These are phyloP conservation scores for Mallotus japonicus DNA, from an alignment of 441 rosid genomes.

Conservation along the genomic window DNA sequence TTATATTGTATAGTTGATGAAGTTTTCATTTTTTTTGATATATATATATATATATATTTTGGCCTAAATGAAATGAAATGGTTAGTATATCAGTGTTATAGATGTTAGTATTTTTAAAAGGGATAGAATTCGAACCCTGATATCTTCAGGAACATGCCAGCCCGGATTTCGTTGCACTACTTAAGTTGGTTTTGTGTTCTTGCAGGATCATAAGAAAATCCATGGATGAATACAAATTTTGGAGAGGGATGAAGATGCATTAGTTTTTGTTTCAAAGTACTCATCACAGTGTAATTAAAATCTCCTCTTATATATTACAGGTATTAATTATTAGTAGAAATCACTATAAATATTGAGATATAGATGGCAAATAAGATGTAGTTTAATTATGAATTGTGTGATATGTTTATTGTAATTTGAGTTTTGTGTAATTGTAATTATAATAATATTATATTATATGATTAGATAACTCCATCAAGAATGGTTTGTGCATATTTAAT, in stretches of 20 bases:
- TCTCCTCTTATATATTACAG: not conserved
- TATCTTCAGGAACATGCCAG: too few species aligned
- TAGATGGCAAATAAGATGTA: constrained; percentile 3
- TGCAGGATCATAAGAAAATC: constrained; percentile 32
- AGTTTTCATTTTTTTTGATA: too few species aligned
- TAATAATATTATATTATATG: not conserved
- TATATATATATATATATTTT: too few species aligned
- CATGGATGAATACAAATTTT: constrained; percentile 28
- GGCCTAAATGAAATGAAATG: too few species aligned
- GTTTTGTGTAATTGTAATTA: not conserved
- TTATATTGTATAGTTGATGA: too few species aligned
- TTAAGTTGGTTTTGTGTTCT: not conserved
- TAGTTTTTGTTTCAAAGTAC: not conserved
- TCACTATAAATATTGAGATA: not conserved
- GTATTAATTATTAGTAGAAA: not conserved
- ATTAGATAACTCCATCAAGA: not conserved
- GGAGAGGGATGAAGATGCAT: not conserved
- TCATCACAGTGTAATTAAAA: not conserved
- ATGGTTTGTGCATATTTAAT: not conserved
- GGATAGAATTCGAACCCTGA: too few species aligned
- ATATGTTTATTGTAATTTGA: not conserved
- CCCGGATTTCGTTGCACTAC: too few species aligned
- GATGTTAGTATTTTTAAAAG: too few species aligned
- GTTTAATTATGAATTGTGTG: constrained; percentile 1
- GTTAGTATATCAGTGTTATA: too few species aligned